A percentile compares a stretch with the other conserved stretches of the same genome.
Evolutionary conservation across 2,329 filamentous ascomycete genomes (phyloP).

Genomic region (Tympanopsis confertula): DNA sequence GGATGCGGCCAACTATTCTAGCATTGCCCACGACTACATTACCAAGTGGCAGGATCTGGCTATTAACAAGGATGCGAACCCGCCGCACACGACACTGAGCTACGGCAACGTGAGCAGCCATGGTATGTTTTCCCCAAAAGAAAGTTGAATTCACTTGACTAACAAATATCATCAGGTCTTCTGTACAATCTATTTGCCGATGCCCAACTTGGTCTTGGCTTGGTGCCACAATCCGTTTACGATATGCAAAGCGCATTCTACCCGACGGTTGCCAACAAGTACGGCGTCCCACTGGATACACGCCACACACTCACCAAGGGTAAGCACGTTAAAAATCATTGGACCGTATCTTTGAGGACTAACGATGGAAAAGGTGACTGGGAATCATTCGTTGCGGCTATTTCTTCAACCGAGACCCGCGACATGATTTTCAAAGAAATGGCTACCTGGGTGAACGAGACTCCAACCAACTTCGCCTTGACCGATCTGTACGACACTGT

Average conservation of each 20-base stretch:
- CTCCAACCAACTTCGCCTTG: constrained; percentile 48
- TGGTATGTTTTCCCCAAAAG: constrained; percentile 59
- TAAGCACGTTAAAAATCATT: no score
- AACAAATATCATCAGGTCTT: constrained; percentile 1
- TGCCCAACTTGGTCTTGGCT: constrained; percentile 47
- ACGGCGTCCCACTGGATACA: constrained; percentile 59
- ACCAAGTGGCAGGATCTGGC: constrained; percentile 61
- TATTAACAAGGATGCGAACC: constrained; percentile 52
- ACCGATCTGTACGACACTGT: constrained; percentile 60
- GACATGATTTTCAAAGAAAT: constrained; percentile 50
- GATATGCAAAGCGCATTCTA: constrained; percentile 53
- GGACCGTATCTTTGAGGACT: no score
- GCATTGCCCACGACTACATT: constrained; percentile 55
- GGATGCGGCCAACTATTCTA: constrained; percentile 49
- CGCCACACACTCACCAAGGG: constrained; percentile 61
- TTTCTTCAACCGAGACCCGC: constrained; percentile 42
- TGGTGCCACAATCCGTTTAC: constrained; percentile 53
- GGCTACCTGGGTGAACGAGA: constrained; percentile 60
- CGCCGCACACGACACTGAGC: constrained; percentile 59
- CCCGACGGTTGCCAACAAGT: constrained; percentile 51
- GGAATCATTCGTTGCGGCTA: constrained; percentile 62
- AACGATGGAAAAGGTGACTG: constrained; percentile 39
- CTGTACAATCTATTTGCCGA: constrained; percentile 72
- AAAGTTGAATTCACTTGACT: no score
- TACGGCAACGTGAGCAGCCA: constrained; percentile 75